phyloP scores from a whole-genome alignment of 768 basidiomycete genomes.

The Lactarius sanguifluus region DNA sequence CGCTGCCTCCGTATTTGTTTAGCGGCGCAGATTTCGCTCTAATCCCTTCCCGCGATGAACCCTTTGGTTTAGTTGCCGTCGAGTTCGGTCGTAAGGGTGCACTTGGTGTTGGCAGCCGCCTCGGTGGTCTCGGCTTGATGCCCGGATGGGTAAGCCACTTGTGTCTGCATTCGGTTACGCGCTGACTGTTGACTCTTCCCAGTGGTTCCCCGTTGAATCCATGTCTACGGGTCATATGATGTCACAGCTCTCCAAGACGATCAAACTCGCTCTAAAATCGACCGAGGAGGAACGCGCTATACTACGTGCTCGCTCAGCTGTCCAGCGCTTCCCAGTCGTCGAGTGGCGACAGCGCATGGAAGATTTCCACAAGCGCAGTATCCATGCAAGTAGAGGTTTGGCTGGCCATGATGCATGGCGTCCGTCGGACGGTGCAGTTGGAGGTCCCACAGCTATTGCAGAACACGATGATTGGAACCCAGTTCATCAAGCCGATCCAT shows the following conservation, averaged over 20 bases:
- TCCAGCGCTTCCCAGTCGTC: conserved; percentile 96
- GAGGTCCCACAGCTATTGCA: conserved; percentile 45
- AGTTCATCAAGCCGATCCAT: conserved; percentile 58
- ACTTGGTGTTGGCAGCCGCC: conserved; percentile 89
- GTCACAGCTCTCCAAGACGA: conserved; percentile 90
- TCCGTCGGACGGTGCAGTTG: conserved; percentile 61
- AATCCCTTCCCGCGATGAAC: conserved; percentile 95
- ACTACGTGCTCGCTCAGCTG: conserved; percentile 87
- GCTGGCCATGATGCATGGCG: conserved; percentile 80
- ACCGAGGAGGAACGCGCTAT: conserved; percentile 89
- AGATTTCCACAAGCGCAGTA: conserved; percentile 89
- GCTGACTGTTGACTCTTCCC: conserved; percentile 17
- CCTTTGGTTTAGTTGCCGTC: conserved; percentile 93
- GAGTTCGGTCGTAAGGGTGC: conserved; percentile 97
- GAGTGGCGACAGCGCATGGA: conserved; percentile 97
- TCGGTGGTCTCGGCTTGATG: conserved; percentile 95
- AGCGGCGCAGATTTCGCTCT: conserved; percentile 94
- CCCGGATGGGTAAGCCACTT: conserved; percentile 83
- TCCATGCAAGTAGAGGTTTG: conserved; percentile 61
- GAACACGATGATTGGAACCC: conserved; percentile 84
- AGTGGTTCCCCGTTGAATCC: conserved; percentile 99
- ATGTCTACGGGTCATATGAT: conserved; percentile 91
- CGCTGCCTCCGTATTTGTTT: conserved; percentile 89
- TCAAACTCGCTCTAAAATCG: conserved; percentile 92
- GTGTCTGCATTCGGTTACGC: background rate